Evolutionary conservation across 2,329 filamentous ascomycete genomes (phyloP), one percentile per base, ranked within the genome.

Genomic region (Trichophyton schoenleinii): DNA sequence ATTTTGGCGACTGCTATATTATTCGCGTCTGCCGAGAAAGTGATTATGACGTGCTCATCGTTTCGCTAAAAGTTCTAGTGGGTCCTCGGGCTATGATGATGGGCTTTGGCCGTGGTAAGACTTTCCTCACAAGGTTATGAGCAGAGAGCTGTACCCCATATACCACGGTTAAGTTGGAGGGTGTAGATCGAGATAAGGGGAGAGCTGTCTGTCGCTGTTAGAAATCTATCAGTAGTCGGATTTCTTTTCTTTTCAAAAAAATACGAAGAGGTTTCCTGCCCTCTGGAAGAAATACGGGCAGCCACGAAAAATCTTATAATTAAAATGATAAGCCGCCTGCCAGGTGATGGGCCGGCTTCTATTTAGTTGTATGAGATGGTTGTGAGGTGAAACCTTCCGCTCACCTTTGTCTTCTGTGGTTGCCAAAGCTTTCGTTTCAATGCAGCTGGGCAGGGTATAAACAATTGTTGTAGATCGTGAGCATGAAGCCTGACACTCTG

Each of bases 251-350:
- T 25, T 36, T 55, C 20, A 15, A 15, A 1, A 1, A 55, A 55
- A 55, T 55, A 55, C 49, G 49, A 55, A 34, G 25, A 34, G 31
- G 18, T 6, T n/a, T 9, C 2, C 15, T 36, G 4, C 20, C 11
- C 34, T 55, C 34, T 53, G 49, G 9, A 55, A 55, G 34, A 36
- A 55, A 55, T 55, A 55, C 49, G 49, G 49, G 49, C 28, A n/a
- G 49, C 22, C 25, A 55, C 28, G 15, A 38, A 34, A 55, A 38
- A 9, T 8, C 11, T 9, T 36, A 36, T 36, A 36, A 55, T 36
- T 15, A 36, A 36, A 53, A n/a, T 20, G 28, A 28, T 18, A 15
- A 52, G 20, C 46, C 22, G 11, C 46, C n/a, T 13, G 20, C 44
- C 44, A 20, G 44, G 34, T 13, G 34, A 13, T 38, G 34, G 34